A percentile compares a stretch with the other conserved stretches of the same genome.
These are phyloP conservation scores for Pseudocercospora fuligena DNA, from an alignment of 2,329 filamentous ascomycete genomes.

Conservation along the genomic window DNA sequence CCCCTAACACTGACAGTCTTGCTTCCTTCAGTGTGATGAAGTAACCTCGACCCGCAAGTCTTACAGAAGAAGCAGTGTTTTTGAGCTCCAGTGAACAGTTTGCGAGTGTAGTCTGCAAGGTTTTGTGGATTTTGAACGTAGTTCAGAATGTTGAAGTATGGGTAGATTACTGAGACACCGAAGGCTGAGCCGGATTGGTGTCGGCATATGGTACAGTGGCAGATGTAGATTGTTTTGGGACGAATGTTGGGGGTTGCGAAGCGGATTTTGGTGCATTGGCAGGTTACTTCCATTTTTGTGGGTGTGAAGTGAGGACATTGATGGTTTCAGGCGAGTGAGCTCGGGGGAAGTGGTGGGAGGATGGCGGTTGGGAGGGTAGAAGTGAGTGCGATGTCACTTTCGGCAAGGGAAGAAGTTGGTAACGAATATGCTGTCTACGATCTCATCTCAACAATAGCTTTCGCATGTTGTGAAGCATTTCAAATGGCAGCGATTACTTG, in stretches of 20 bases:
- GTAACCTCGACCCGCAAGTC: background rate
- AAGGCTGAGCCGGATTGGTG: background rate
- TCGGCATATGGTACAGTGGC: background rate
- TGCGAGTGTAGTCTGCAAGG: background rate
- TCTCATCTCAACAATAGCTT: too few species aligned
- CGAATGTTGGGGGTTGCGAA: background rate
- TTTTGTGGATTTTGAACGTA: background rate
- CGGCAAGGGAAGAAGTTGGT: too few species aligned
- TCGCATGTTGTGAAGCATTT: too few species aligned
- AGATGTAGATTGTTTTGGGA: background rate
- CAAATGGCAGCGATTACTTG: too few species aligned
- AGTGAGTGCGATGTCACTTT: too few species aligned
- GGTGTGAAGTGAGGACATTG: background rate
- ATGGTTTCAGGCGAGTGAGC: too few species aligned
- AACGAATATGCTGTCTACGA: too few species aligned
- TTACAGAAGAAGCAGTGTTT: background rate
- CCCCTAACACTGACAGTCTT: constrained; percentile 5
- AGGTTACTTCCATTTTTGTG: background rate
- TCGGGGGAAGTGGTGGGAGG: too few species aligned
- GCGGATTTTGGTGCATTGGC: background rate
- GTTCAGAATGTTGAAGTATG: background rate
- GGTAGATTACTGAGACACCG: background rate
- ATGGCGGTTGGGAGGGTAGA: too few species aligned
- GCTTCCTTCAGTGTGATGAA: background rate
- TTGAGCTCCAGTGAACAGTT: background rate